Base-by-base conservation (phyloP, 805 yeast species). In the Wickerhamomyces ciferrii region DNA sequence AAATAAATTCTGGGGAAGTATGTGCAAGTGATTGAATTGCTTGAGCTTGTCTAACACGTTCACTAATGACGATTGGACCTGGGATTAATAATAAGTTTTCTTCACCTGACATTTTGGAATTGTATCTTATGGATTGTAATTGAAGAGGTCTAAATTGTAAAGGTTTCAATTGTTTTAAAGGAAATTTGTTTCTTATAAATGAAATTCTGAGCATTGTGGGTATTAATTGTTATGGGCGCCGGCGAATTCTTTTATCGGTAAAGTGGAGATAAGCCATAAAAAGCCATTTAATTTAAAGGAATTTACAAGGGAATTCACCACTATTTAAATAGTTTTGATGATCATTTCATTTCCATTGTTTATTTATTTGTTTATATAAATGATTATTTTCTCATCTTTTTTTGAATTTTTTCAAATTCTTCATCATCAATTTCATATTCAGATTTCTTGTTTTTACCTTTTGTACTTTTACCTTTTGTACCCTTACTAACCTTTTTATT, bases 21-120 rank as follows among this genome's bases (percentile, higher is more conserved):
- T 91, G 97, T n/a, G 96, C 83, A 58, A 86, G 81, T 4, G 96
- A 82, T 35, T 91, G 94, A 37, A 86, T 81, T 36, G 87, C 71
- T 84, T 85, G 83, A 38, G 96, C 95, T 32, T 70, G 68, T 57
- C 86, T 78, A 42, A 91, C 97, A 43, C 71, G 76, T 53, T 86
- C 88, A 43, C 90, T 81, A 67, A 92, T 82, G 67, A 84, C 88
- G 60, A 88, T 83, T 50, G 96, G 96, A 35, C 96, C 96, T 18
- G 96, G 94, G 54, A 87, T 84, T 71, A 87, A 70, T 39, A 80
- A 62, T 41, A 76, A 59, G 27, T 69, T 60, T 51, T 70, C 74
- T 20, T 50, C 47, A 11, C 60, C 41, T 11, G 55, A 47, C 58
- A 53, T 49, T 36, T 9, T 15, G 14, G 21, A 23, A 8, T n/a